Conservation (phyloP, 2,329 filamentous ascomycete genomes). For the Exophiala sideris region DNA sequence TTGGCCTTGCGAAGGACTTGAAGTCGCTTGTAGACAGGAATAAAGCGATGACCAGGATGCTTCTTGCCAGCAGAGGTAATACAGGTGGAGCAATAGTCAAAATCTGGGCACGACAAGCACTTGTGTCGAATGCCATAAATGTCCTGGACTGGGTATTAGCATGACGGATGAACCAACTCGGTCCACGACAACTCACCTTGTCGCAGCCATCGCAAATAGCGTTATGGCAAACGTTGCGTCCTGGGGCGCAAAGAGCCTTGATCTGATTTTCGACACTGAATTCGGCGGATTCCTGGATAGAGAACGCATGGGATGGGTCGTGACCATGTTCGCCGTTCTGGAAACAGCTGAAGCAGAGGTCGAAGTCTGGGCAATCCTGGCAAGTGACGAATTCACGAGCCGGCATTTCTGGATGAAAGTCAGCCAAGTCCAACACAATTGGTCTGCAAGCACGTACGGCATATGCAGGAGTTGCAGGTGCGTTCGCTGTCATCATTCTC, state of each 20-base stretch:
- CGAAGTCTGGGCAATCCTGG: conserved; percentile 79
- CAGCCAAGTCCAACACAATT: conserved; percentile 21
- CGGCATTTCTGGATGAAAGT: conserved; percentile 56
- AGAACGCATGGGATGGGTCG: conserved; percentile 81
- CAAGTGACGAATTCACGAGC: conserved; percentile 85
- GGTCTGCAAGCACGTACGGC: conserved; percentile 43
- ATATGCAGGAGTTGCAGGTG: conserved; percentile 65
- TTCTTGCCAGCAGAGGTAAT: conserved; percentile 61
- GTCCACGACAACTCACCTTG: conserved; percentile 46
- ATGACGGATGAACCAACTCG: neutral
- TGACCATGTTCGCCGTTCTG: conserved; percentile 76
- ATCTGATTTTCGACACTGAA: conserved; percentile 61
- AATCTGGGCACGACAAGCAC: conserved; percentile 94
- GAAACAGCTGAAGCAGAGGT: conserved; percentile 84
- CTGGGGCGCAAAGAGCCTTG: conserved; percentile 67
- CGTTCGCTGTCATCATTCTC: conserved; percentile 32
- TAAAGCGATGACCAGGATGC: conserved; percentile 85
- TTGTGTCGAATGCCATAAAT: conserved; percentile 92
- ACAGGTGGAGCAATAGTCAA: conserved; percentile 87
- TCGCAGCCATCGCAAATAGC: conserved; percentile 96
- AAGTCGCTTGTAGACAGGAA: conserved; percentile 73
- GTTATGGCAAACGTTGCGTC: conserved; percentile 76
- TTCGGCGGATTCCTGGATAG: conserved; percentile 60
- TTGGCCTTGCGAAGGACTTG: conserved; percentile 27
- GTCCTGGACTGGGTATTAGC: conserved; percentile 46